phyloP scores from a whole-genome alignment of 371 early-diverging fungal genomes.

The Mycotypha africana region DNA sequence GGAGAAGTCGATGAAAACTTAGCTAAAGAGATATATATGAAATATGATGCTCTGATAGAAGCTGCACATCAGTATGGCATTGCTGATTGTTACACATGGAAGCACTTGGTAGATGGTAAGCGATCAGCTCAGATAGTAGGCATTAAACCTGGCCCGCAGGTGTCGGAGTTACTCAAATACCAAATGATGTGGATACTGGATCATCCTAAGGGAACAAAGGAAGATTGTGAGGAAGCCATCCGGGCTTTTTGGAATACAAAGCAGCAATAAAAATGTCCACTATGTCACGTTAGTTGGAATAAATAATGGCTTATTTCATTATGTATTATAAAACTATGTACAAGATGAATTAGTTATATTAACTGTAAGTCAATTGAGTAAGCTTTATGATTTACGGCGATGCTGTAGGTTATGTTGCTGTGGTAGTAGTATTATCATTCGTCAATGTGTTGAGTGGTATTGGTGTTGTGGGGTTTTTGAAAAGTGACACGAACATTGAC shows the following conservation, averaged over 20 bases:
- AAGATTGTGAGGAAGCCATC: slow-evolving; percentile 49
- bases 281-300: neutral
- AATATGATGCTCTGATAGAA: slow-evolving; percentile 35
- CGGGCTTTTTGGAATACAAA: slow-evolving; percentile 26
- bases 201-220: slow-evolving; percentile 53
- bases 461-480: no score
- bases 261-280: neutral
- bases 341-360: no score
- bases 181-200: slow-evolving; percentile 77
- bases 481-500: slow-evolving; percentile 18
- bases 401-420: no score
- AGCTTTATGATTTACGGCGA: no score
- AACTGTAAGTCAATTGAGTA: no score
- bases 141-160: slow-evolving; percentile 59
- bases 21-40: slow-evolving; percentile 11
- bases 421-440: no score
- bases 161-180: slow-evolving; percentile 45
- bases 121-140: slow-evolving; percentile 49
- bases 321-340: no score
- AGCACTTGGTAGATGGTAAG: slow-evolving; percentile 66
- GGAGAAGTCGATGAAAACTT: neutral
- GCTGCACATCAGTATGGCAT: slow-evolving; percentile 39
- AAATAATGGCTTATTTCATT: neutral
- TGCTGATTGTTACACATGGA: slow-evolving; percentile 50
- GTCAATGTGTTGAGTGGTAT: neutral